Evolutionary conservation across 805 yeast species (phyloP).

Genomic region (Crinitomyces ghanaensis): DNA sequence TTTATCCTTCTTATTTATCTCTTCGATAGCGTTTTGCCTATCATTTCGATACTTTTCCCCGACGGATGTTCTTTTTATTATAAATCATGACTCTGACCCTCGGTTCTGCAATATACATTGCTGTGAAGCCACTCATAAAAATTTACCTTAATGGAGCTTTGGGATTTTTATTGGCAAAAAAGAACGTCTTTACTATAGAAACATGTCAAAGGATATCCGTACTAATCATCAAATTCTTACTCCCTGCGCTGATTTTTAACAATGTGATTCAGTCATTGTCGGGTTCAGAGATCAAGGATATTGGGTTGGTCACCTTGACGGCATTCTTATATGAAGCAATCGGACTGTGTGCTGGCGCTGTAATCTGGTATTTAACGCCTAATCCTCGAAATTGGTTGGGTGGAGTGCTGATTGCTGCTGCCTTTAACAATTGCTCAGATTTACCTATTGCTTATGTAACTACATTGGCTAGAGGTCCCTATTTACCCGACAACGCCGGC

Average conservation of each 20-base stretch:
- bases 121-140: conserved; percentile 80
- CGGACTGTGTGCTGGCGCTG: conserved; percentile 34
- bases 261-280: conserved; percentile 58
- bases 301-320: conserved; percentile 52
- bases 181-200: conserved; percentile 51
- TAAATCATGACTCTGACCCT: conserved; percentile 7
- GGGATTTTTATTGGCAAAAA: conserved; percentile 53
- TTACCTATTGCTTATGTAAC: conserved; percentile 68
- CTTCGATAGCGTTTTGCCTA: too few relatives aligned
- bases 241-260: conserved; percentile 68
- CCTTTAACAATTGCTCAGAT: conserved; percentile 71
- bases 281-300: conserved; percentile 53
- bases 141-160: conserved; percentile 59
- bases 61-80: too few relatives aligned
- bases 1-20: too few relatives aligned
- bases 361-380: conserved; percentile 38
- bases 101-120: conserved; percentile 62
- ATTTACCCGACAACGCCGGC: conserved; percentile 47
- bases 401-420: conserved; percentile 59
- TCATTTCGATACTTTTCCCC: too few relatives aligned
- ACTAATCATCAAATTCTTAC: conserved; percentile 51
- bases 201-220: conserved; percentile 61
- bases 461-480: conserved; percentile 52
- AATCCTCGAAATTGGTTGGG: conserved; percentile 69
- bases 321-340: conserved; percentile 34